Evolutionary conservation across 2,329 filamentous ascomycete species (phyloP), one percentile per base, ranked within the genome.

Genomic region (Xylariomycetidae sp.): DNA sequence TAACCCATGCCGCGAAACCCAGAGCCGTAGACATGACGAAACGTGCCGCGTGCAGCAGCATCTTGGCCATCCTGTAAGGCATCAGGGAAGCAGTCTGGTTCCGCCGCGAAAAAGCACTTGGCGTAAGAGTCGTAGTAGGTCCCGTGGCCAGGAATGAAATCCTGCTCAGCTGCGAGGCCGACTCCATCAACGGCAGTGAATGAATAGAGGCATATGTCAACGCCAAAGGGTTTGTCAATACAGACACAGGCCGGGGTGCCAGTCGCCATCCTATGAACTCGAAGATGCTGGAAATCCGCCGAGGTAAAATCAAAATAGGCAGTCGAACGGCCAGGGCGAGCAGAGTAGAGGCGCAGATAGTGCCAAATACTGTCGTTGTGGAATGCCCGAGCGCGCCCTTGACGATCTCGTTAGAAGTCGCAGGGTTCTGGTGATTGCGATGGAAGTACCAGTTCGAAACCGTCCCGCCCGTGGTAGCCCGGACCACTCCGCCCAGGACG

Each of bases 381-480:
- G 89, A 82, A 61, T 98, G 92, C 31, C 71, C 69, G 27, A 95
- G 67, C 10, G 89, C 90, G 6, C 89, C 90, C 40, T 76, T 70
- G 17, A 96, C 87, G 29, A 96, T 82, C 35, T 89, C 82, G 36
- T 74, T 71, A 1, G 87, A 89, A 1, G 85, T 79, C 3, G 88
- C 80, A 7, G 82, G 70, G 5, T 90, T 87, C 9, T 80, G 74
- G 4, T 80, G 79, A 49, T 93, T 84, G 42, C 92, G 86, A 60
- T 96, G 90, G 60, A 96, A 98, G 61, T 98, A 98, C 92, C 92
- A 98, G 60, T 98, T 92, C 25, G 87, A 94, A 16, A 96, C 90
- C 1, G 90, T 95, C 9, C 92, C 92, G 16, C 88, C 90, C 10
- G 90, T 95, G 12, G 89, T 92, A 15, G 86, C 82, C 38, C 92